A percentile compares a stretch with the other conserved stretches of the same genome.
phyloP scores from a whole-genome alignment of 176 grass and related monocot species.

The Musa acuminata region DNA sequence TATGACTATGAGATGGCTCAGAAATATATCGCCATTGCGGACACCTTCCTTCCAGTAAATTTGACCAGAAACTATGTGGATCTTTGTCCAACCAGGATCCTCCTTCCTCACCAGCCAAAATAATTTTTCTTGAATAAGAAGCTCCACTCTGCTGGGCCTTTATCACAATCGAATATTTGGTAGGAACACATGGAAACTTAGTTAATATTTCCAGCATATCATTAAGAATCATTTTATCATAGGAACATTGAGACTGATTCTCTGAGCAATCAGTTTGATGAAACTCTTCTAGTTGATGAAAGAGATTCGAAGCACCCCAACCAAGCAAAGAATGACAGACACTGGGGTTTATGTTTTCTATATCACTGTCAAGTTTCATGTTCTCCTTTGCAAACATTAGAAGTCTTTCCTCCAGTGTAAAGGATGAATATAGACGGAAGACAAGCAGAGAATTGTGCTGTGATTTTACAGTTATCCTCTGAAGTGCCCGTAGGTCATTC shows the following conservation, averaged over 20 bases:
- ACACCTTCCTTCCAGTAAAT: constrained; percentile 56
- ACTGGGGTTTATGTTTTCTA: constrained; percentile 46
- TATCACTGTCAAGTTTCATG: constrained; percentile 52
- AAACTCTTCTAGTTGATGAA: constrained; percentile 49
- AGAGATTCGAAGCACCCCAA: constrained; percentile 73
- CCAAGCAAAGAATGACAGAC: constrained; percentile 69
- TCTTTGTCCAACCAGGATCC: constrained; percentile 55
- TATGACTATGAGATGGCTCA: constrained; percentile 37
- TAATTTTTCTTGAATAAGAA: constrained; percentile 54
- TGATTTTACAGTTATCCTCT: constrained; percentile 66
- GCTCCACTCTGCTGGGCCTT: constrained; percentile 46
- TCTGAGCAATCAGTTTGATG: constrained; percentile 31
- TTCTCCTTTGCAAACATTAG: constrained; percentile 72
- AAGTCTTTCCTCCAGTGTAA: constrained; percentile 75
- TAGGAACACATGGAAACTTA: constrained; percentile 25
- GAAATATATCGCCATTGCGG: constrained; percentile 65
- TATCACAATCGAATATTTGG: constrained; percentile 25
- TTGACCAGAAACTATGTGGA: constrained; percentile 59
- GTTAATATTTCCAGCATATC: constrained; percentile 35
- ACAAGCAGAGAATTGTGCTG: constrained; percentile 33
- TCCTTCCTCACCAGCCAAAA: constrained; percentile 59
- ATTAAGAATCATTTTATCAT: constrained; percentile 35
- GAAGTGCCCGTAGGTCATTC: constrained; percentile 69
- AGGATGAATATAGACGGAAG: constrained; percentile 75
- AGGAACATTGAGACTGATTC: constrained; percentile 19